Percentiles rank a stretch among this genome's conserved stretches.
These are phyloP conservation scores for Oldenlandia corymbosa DNA, from an alignment of 257 asterid genomes.

Conservation along the genomic window DNA sequence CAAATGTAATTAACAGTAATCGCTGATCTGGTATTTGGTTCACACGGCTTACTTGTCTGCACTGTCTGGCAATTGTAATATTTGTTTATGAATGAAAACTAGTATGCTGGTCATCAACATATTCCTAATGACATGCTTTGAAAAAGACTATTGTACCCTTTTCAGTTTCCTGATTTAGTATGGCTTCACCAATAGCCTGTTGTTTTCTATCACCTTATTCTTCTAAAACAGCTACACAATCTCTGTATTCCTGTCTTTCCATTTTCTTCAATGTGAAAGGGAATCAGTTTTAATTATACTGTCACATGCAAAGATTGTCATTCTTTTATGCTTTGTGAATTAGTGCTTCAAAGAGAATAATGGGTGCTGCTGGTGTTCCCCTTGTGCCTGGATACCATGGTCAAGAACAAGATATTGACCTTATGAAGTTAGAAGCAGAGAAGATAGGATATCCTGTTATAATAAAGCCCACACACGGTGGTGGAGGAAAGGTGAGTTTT, in stretches of 20 bases:
- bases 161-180: too few species aligned
- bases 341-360: constrained; percentile 97
- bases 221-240: too few species aligned
- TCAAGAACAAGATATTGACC: constrained; percentile 72
- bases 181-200: too few species aligned
- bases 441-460: constrained; percentile 91
- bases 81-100: neutral
- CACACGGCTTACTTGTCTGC: neutral
- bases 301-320: neutral
- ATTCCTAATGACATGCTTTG: too few species aligned
- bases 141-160: too few species aligned
- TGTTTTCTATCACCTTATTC: too few species aligned
- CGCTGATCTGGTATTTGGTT: neutral
- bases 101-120: neutral
- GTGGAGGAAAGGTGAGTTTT: constrained; percentile 80
- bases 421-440: constrained; percentile 90
- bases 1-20: neutral
- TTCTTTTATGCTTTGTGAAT: constrained; percentile 10
- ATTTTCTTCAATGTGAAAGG: neutral
- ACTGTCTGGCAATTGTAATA: neutral
- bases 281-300: neutral
- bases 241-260: neutral
- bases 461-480: constrained; percentile 99
- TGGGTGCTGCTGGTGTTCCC: constrained; percentile 99
- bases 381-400: constrained; percentile 99